Base-by-base conservation (phyloP, 2,329 filamentous ascomycete genomes). In the Ascochyta viciae-villosae region DNA sequence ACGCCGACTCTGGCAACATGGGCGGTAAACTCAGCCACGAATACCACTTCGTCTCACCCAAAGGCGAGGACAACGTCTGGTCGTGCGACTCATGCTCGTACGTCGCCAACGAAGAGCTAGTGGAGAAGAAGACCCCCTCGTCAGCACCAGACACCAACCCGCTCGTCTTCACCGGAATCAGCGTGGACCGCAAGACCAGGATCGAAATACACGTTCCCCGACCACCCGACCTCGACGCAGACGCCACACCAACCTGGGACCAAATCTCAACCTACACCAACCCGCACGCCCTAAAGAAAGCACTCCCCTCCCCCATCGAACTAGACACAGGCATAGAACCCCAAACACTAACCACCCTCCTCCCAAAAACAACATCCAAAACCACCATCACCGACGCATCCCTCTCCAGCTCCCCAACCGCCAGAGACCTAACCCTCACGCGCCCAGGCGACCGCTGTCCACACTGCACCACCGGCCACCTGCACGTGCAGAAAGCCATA, bases 1-100 rank as follows among this genome's bases (percentile, higher is more conserved):
- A 91, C 65, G 95, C 95, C 6, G 93, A 93, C 73, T 97, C 94
- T 1, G 95, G 95, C n/a, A 91, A 92, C 63, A 99, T 99, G 85
- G 95, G 95, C 29, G 95, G 95, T 12, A 89, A 88, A 63, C 78
- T 96, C 34, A 98, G 93, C 74, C 95, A 99, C 73, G 95, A 99
- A 70, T 99, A 96, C 72, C 95, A 97, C 72, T 88, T 96, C 46
- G 84, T 89, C 1, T 91, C 88, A 27, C 72, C 84, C 0, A 87
- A 89, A 45, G 95, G 95, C 7, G 95, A 98, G 73, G 95, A 99
- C 68, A 88, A 86, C 1, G 83, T 99, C 34, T 85, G 96, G 60
- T 88, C 82, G 59, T 99, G 95, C 74, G 78, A 78, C 22, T 78
- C 75, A 10, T 99, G 95, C 72, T 81, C 84, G 31, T 91, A 93